A percentile compares a stretch with the other conserved stretches of the same genome.
Evolutionary conservation across 257 asterid species (phyloP).

Genomic region (Forsythia suspensa): DNA sequence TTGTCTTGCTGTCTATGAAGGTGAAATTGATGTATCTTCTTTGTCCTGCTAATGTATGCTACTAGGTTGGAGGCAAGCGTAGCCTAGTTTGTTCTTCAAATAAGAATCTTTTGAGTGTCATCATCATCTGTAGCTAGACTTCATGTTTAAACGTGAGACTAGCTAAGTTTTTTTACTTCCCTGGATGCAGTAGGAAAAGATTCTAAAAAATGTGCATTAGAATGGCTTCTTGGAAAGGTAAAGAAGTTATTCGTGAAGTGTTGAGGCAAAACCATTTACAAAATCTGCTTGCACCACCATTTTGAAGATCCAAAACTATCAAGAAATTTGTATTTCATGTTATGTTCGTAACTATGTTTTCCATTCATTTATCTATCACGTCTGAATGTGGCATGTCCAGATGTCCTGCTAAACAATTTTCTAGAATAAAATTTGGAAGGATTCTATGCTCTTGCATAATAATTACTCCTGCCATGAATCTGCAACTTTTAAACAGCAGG

Average conservation of each 20-base stretch:
- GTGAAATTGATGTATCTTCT: conserved; percentile 18
- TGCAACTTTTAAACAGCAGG: not conserved
- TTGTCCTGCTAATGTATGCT: conserved; percentile 14
- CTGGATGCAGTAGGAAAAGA: not conserved
- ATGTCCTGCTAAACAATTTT: not conserved
- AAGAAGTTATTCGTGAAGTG: not conserved
- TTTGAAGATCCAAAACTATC: conserved; percentile 10
- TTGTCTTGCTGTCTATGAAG: conserved; percentile 14
- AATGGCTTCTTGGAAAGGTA: not conserved
- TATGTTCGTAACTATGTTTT: not conserved
- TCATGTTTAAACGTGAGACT: not conserved
- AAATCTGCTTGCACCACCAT: not conserved
- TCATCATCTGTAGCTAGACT: not conserved
- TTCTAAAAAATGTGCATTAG: conserved; percentile 1
- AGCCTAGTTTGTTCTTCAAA: conserved; percentile 4
- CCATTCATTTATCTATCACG: not conserved
- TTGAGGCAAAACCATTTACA: not conserved
- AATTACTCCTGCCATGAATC: not conserved
- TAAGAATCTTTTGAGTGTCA: not conserved
- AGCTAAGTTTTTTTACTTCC: not conserved
- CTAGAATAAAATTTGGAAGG: not conserved
- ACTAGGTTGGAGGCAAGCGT: conserved; percentile 15
- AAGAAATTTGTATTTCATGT: not conserved
- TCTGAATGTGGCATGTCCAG: not conserved
- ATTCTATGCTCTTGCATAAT: not conserved